Evolutionary conservation across 805 yeast species (phyloP).

Genomic region (Tetrapisispora nanseiensis): DNA sequence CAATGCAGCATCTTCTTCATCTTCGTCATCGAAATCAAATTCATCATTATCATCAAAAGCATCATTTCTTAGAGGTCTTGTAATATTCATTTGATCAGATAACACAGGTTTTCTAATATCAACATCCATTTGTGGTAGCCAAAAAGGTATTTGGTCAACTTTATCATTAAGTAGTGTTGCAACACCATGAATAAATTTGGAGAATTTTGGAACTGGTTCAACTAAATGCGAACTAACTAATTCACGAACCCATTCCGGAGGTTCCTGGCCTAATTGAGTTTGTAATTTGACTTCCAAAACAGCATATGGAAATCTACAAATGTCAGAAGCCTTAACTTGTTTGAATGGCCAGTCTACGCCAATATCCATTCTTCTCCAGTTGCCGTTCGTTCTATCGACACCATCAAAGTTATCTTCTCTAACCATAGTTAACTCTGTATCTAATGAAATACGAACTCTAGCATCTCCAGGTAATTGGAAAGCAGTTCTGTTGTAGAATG

Average conservation of each 20-base stretch:
- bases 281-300: conserved; percentile 94
- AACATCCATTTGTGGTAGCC: conserved; percentile 95
- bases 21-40: conserved; percentile 29
- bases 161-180: conserved; percentile 83
- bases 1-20: conserved; percentile 27
- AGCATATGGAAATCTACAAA: conserved; percentile 93
- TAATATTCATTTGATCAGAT: conserved; percentile 36
- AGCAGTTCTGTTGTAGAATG: conserved; percentile 96
- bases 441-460: conserved; percentile 94
- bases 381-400: conserved; percentile 73
- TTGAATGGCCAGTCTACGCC: conserved; percentile 94
- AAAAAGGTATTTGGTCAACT: conserved; percentile 82
- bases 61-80: conserved; percentile 25
- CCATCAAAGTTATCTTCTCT: conserved; percentile 98
- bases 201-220: conserved; percentile 96
- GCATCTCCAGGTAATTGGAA: conserved; percentile 99
- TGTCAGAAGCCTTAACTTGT: conserved; percentile 75
- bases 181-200: conserved; percentile 94
- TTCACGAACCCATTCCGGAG: conserved; percentile 95
- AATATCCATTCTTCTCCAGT: conserved; percentile 98
- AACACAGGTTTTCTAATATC: conserved; percentile 83
- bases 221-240: conserved; percentile 86
- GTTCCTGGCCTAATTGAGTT: conserved; percentile 97
- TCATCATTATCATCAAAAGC: conserved; percentile 23
- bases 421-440: conserved; percentile 93